Evolutionary conservation across 768 basidiomycete species (phyloP), one percentile per base, ranked within the genome.

Genomic region (Chiua virens): DNA sequence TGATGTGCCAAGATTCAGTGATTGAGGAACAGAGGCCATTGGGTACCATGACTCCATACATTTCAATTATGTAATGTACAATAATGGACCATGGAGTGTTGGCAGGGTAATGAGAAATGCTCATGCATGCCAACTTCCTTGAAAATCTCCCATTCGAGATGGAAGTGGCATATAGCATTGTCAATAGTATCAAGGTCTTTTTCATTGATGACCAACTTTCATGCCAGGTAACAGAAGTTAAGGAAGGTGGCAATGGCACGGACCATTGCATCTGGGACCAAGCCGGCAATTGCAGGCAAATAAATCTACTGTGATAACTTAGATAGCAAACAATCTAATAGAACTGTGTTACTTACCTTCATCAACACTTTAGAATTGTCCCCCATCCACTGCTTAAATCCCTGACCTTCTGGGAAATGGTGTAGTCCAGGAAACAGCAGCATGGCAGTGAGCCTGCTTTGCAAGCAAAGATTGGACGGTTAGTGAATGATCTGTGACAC

Each of bases 1-100:
- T 30, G 28, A 30, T 30, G 10, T 30, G 28, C 28, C 28, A 11
- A 11, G 28, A 30, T 30, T 30, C 28, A 9, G 28, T 30, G 28
- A 30, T 30, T 8, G 28, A 30, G 7, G 28, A 30, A 34, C 32
- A 34, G 1, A 73, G 62, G 1, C 73, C 68, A 47, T 71, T 71
- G 1, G 65, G 71, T 7, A n/a, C n/a, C n/a, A n/a, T n/a, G n/a
- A 65, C 60, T 8, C 67, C 67, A 53, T 70, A 73, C 15, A 56
- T 35, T 8, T 37, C 32, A 22, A 70, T 70, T 1, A n/a, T n/a
- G n/a, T n/a, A 59, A 42, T 2, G 18, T 14, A 0, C 2, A 8
- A 30, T 72, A 74, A 37, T 73, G 71, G 1, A 46, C 18, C n/a
- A 73, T 49, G 0, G 68, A 53, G 32, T 73, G 72, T 49, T 74